phyloP scores from a whole-genome alignment of 495 filamentous ascomycete genomes.

The Penicillium cinerascens region DNA sequence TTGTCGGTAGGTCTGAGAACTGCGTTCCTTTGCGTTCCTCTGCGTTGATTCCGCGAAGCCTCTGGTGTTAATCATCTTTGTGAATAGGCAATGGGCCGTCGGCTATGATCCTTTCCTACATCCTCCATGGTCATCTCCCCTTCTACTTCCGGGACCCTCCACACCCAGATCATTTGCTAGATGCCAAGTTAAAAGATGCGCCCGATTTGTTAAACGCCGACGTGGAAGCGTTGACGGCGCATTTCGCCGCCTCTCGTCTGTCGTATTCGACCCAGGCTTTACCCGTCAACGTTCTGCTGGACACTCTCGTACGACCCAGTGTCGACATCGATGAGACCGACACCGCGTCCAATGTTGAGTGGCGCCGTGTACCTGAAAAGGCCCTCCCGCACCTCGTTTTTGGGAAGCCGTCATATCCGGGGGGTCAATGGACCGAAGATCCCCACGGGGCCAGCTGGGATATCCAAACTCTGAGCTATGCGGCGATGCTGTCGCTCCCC shows the following conservation, averaged over 20 bases:
- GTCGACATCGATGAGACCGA: conserved; percentile 55
- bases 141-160: conserved; percentile 50
- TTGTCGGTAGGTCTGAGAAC: conserved; percentile 46
- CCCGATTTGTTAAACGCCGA: conserved; percentile 47
- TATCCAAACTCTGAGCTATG: conserved; percentile 61
- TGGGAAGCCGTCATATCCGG: conserved; percentile 50
- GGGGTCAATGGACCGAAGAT: conserved; percentile 65
- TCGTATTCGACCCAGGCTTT: conserved; percentile 65
- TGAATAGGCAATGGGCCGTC: conserved; percentile 59
- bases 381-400: conserved; percentile 57
- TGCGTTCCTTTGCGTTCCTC: conserved; percentile 9
- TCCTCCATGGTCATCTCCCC: conserved; percentile 64
- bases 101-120: conserved; percentile 63
- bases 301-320: conserved; percentile 63
- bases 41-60: no score
- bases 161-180: conserved; percentile 60
- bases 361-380: conserved; percentile 49
- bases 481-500: conserved; percentile 62
- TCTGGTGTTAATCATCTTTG: conserved; percentile 5
- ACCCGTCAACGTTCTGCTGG: conserved; percentile 61
- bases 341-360: conserved; percentile 51
- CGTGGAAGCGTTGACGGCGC: conserved; percentile 49
- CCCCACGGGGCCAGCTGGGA: conserved; percentile 53
- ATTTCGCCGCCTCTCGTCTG: conserved; percentile 58
- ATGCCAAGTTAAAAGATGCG: conserved; percentile 47